Evolutionary conservation across 2,329 filamentous ascomycete genomes (phyloP), one percentile per base, ranked within the genome.

Genomic region (Cordyceps javanica): DNA sequence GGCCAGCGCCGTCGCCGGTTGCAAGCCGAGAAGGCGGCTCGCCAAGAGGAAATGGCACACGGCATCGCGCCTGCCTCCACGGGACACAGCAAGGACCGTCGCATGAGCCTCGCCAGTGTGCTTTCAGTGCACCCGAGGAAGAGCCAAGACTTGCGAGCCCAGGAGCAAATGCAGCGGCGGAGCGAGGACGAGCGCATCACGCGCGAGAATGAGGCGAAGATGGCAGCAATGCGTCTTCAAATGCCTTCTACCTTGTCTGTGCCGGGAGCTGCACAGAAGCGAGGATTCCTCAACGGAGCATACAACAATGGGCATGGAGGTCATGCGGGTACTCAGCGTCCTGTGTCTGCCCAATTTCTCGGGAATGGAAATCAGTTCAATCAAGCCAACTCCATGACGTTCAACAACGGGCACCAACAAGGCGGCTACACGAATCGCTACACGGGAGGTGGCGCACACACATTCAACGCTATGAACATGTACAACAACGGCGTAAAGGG

Each of bases 1-100:
- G 90, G 89, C 10, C 88, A 93, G 69, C 85, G 90, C 11, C 85
- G 89, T 0, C 84, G 83, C 28, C 82, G 90, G 26, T 76, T 94
- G 2, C 88, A 91, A 68, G 84, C 85, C 7, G 84, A 87, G 65
- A 77, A 78, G 26, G 86, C 89, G 70, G 86, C 86, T 7, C 80
- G 82, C 28, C 80, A 82, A 60, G 73, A 77, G 42, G 81, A 82
- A 62, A 81, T 82, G 69, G 74, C 72, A 42, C 67, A 72, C 38
- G 68, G 70, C 55, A 62, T 62, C 19, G 59, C 59, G n/a, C 50
- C 56, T 7, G 48, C 48, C 19, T 58, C 60, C 21, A 45, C 60
- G 5, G 58, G 59, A 26, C 63, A 63, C 6, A 60, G 60, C 19
- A 59, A 67, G 13, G 68, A 66, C 21, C 59, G 67, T 49, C 62